Evolutionary conservation across 805 yeast species (phyloP), one percentile per base, ranked within the genome.

Genomic region (Cyberlindnera japonica): DNA sequence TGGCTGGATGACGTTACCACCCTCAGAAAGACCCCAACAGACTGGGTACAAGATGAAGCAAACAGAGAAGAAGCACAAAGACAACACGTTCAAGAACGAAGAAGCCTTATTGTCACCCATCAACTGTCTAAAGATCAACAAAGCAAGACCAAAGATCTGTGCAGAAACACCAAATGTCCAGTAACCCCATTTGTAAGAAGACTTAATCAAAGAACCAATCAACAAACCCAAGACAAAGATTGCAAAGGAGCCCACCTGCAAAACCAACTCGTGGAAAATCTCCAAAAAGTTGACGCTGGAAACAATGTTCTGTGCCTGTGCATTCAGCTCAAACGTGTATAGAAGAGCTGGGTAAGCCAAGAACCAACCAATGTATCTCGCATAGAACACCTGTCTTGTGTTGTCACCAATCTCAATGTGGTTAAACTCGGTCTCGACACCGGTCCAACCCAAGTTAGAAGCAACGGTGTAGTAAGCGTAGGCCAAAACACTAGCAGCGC

Each of bases 151-250:
- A 40, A 66, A 63, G 43, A 75, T 46, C 59, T 68, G 63, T 26
- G 71, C 68, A 43, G 60, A 59, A 29, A 66, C 65, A 22, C 74
- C 78, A 57, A 80, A 75, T 6, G 75, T 69, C 61, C 74, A 80
- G 65, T 75, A 79, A 57, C 86, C 87, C 84, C 84, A 80, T 58
- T 76, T 80, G 61, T 80, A 80, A 32, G 75, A 61, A 8, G 82
- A 69, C 24, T 57, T 48, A 44, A 80, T 74, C 48, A 80, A 63
- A 16, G 74, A 45, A 52, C 83, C 85, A 54, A 80, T 70, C 57
- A 80, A 68, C 30, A 75, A 64, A 31, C 76, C 71, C 38, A 80
- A 64, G 28, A 78, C 76, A 54, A 67, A 72, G 16, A 73, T 67
- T 54, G 67, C 75, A 33, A 65, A 59, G n/a, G 70, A 62, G 22